These are phyloP conservation scores for Trifolium repens DNA, from an alignment of 306 rosid species.

Conservation along the genomic window DNA sequence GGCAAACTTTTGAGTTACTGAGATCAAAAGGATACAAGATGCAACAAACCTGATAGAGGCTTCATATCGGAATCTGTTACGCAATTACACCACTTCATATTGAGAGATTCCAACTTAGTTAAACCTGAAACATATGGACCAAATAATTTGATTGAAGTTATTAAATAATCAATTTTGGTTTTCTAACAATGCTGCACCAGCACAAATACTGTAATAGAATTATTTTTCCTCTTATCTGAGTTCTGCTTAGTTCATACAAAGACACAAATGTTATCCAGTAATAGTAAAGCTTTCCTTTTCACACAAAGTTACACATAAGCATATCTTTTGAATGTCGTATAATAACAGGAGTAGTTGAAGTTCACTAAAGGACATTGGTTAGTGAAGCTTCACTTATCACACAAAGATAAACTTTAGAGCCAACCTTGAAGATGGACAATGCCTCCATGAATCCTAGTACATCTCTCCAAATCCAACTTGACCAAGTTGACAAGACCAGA, in stretches of 20 bases:
- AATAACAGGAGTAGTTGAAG: constrained; percentile 5
- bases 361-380: constrained; percentile 12
- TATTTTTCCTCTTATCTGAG: constrained; percentile 1
- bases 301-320: constrained; percentile 22
- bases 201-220: constrained; percentile 21
- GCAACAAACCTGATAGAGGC: constrained; percentile 73
- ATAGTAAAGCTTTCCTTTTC: constrained; percentile 5
- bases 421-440: constrained; percentile 82
- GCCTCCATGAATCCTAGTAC: constrained; percentile 90
- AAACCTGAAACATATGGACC: constrained; percentile 62
- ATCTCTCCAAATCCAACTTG: constrained; percentile 94
- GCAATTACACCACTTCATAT: constrained; percentile 95
- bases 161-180: constrained; percentile 31
- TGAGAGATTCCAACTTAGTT: constrained; percentile 81
- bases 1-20: constrained; percentile 29
- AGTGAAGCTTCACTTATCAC: constrained; percentile 9
- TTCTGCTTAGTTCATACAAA: constrained; percentile 2
- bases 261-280: not conserved
- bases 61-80: constrained; percentile 81
- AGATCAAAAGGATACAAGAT: constrained; percentile 30
- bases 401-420: constrained; percentile 36
- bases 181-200: not conserved
- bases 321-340: not conserved
- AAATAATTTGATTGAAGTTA: constrained; percentile 22
- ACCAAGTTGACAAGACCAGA: constrained; percentile 69